Base-by-base conservation (phyloP, 306 rosid genomes). In the Neltuma alba region DNA sequence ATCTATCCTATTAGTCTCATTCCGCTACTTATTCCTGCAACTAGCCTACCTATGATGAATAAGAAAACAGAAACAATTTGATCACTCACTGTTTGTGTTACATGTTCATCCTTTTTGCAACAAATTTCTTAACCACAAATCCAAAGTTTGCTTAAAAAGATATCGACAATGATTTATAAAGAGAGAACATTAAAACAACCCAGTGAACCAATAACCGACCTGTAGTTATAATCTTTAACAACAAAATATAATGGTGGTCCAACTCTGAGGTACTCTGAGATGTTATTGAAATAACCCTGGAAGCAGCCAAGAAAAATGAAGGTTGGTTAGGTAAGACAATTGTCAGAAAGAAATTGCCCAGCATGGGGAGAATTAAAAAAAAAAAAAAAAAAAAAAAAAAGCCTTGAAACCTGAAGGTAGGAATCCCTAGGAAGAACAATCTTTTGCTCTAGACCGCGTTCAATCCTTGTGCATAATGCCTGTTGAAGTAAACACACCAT, bases 401-500 rank as follows among this genome's bases (percentile, higher is more conserved):
- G n/a, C n/a, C 77, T 66, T 73, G 78, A 69, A 78, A 94, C 99
- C 99, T 94, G 99, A 75, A 94, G 99, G 83, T 94, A 94, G 85
- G 99, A 94, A 86, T 94, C 93, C 69, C 97, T 88, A 3, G 99
- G 99, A 91, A 94, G 99, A 83, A 90, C 99, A 91, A 94, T 86
- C 91, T 94, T 82, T 87, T 94, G 99, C 87, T 94, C 97, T 70
- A 94, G 89, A 76, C 99, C 99, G 52, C 92, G 85, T 87, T 92
- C 91, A 87, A 94, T 87, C 84, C 93, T 89, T 34, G 92, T 83
- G 78, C 91, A 88, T 87, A 94, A 88, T 82, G 99, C 92, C 99
- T 94, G 70, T 28, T 54, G 27, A 74, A 80, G 72, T 21, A 27
- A 70, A 11, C 44, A 81, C 1, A 45, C 45, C 34, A 33, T 20